phyloP scores from a whole-genome alignment of 2,329 filamentous ascomycete species.

The Exophiala xenobiotica region DNA sequence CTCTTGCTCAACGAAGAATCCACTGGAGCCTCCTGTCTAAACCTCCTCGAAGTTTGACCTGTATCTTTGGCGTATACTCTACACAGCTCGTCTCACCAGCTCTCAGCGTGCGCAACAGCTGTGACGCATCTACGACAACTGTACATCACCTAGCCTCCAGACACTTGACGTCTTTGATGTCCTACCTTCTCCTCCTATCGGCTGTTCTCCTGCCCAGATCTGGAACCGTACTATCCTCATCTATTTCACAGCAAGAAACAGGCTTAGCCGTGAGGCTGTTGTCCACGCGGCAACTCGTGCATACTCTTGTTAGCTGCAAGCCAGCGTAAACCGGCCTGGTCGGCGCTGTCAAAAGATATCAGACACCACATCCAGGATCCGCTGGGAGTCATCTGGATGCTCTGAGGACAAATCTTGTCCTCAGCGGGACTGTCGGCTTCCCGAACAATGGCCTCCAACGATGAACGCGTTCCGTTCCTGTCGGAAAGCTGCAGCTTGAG shows the following conservation, averaged over 20 bases:
- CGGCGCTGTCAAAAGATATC: slow-evolving; percentile 11
- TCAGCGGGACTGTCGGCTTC: slow-evolving; percentile 15
- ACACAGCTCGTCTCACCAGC: not conserved
- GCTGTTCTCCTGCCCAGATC: not conserved
- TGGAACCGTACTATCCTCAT: not conserved
- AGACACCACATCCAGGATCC: not conserved
- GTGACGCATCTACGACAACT: not conserved
- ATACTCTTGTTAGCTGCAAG: not conserved
- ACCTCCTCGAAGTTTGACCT: not conserved
- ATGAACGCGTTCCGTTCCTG: slow-evolving; percentile 12
- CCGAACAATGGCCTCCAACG: slow-evolving; percentile 19
- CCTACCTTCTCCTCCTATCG: not conserved
- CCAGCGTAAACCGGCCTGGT: not conserved
- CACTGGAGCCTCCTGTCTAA: not conserved
- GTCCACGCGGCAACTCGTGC: slow-evolving; percentile 3
- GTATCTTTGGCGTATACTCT: too few species aligned
- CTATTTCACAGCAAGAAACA: slow-evolving; percentile 6
- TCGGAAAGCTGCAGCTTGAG: slow-evolving; percentile 4
- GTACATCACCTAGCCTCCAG: not conserved
- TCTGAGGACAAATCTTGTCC: slow-evolving; percentile 15
- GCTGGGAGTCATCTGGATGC: slow-evolving; percentile 15
- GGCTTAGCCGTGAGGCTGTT: slow-evolving; percentile 1
- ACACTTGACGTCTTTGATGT: not conserved
- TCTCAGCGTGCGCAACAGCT: not conserved
- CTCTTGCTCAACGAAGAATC: too few species aligned